Evolutionary conservation across 257 asterid species (phyloP), one percentile per base, ranked within the genome.

Genomic region (Nicotiana noctiflora): DNA sequence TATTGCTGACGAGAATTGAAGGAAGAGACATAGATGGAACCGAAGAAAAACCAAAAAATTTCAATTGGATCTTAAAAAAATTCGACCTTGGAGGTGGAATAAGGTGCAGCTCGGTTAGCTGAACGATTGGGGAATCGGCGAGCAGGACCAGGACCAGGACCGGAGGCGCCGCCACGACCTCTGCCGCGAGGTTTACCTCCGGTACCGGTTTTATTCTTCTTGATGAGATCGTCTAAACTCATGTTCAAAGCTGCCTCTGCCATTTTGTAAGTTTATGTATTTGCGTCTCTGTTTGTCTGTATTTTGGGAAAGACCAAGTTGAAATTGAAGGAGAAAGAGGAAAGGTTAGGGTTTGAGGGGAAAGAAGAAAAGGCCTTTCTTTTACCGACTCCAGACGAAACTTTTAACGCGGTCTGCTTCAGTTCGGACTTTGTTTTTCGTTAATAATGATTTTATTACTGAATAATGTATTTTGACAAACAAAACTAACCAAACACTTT

Each of bases 171-270:
- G 62, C 89, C 92, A 46, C 93, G 80, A 37, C 88, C 94, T 52
- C 97, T 82, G 23, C 89, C 92, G 6, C 94, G 85, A 64, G 77
- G 25, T 44, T 80, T 79, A 32, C 63, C 64, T 5, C 86, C 90
- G 74, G 82, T 85, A 21, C 94, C 75, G 77, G 88, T 92, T 82
- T 93, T 95, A 89, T 94, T 95, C 86, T 84, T 91, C 91, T 95
- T 95, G 86, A 95, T 95, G 46, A 95, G 97, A 85, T 95, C 98
- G 64, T 95, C 99, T 1, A 95, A 93, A 37, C 90, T 83, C 99
- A 91, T 93, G 63, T 95, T 97, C 31, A 95, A 85, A 13, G 97
- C 84, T 17, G 93, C 97, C 21, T 93, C 95, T n/a, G 99, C 89
- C 99, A 95, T 95, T 82, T 89, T 61, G 61, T 32, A 44, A 15